A percentile compares a stretch with the other conserved stretches of the same genome.
Conservation (phyloP, 1,139 yeast species). For the Blastobotrys illinoisensis region DNA sequence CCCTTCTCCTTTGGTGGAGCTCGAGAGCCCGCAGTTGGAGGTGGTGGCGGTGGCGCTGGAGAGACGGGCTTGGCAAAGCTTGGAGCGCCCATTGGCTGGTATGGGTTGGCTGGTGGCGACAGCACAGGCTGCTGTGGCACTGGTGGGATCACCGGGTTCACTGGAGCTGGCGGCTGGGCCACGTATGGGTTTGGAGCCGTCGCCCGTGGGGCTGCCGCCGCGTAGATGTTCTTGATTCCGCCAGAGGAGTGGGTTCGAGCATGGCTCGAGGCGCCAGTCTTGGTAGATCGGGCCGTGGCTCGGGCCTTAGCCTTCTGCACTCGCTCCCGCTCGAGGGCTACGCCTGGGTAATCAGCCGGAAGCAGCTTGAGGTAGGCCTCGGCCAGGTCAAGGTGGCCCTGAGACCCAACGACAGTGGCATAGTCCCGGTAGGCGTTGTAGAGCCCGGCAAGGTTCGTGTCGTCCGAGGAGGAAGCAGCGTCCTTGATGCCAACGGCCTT, state of each 20-base stretch:
- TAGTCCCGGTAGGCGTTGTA: slow-evolving; percentile 67
- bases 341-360: slow-evolving; percentile 60
- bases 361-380: slow-evolving; percentile 59
- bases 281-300: slow-evolving; percentile 12
- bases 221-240: neutral
- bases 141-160: neutral
- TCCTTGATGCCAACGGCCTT: slow-evolving; percentile 41
- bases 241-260: slow-evolving; percentile 4
- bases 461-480: slow-evolving; percentile 33
- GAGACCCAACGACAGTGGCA: slow-evolving; percentile 71
- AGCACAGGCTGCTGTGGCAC: neutral
- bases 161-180: neutral
- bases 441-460: slow-evolving; percentile 43
- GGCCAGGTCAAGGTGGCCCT: slow-evolving; percentile 83
- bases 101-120: slow-evolving; percentile 5
- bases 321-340: slow-evolving; percentile 69
- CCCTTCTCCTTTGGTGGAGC: slow-evolving; percentile 61
- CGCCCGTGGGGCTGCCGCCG: slow-evolving; percentile 1
- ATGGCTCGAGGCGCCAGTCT: slow-evolving; percentile 14
- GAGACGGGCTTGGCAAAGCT: slow-evolving; percentile 29
- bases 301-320: slow-evolving; percentile 50
- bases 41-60: slow-evolving; percentile 22
- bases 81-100: slow-evolving; percentile 8
- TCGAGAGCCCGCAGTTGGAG: slow-evolving; percentile 24
- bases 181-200: neutral